phyloP scores from a whole-genome alignment of 2,329 filamentous ascomycete species.

The Colletotrichum tropicale region DNA sequence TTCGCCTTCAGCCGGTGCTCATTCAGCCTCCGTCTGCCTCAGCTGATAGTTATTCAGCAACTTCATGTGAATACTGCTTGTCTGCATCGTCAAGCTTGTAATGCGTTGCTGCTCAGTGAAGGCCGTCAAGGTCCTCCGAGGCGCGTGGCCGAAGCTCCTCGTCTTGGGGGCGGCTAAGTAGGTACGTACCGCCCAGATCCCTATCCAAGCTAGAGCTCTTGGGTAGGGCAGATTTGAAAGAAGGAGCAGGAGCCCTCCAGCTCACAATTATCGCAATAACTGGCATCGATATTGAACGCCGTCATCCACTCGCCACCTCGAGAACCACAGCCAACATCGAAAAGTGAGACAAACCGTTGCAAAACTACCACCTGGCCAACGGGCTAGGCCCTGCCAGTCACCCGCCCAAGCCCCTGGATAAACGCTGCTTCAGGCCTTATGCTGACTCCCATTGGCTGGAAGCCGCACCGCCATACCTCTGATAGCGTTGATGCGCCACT shows the following conservation, averaged over 20 bases:
- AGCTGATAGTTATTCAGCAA: neutral
- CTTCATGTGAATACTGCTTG: neutral
- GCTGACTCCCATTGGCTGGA: neutral
- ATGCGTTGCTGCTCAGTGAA: neutral
- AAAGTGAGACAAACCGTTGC: conserved; percentile 5
- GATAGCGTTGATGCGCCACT: neutral
- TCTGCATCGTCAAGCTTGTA: neutral
- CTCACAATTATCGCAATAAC: neutral
- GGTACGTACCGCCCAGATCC: neutral
- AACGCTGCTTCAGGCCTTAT: neutral
- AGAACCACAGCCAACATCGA: neutral
- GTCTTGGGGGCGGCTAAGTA: neutral
- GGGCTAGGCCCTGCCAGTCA: neutral
- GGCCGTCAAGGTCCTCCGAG: neutral
- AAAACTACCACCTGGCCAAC: neutral
- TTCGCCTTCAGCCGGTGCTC: neutral
- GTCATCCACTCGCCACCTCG: neutral
- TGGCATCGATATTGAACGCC: neutral
- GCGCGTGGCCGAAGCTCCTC: neutral
- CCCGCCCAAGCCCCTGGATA: neutral
- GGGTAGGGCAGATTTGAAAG: neutral
- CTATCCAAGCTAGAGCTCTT: neutral
- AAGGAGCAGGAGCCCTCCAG: neutral
- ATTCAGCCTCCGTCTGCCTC: neutral
- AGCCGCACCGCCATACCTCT: neutral